These are phyloP conservation scores for Cyphellophora europaea DNA, from an alignment of 2,329 filamentous ascomycete species.

Conservation along the genomic window DNA sequence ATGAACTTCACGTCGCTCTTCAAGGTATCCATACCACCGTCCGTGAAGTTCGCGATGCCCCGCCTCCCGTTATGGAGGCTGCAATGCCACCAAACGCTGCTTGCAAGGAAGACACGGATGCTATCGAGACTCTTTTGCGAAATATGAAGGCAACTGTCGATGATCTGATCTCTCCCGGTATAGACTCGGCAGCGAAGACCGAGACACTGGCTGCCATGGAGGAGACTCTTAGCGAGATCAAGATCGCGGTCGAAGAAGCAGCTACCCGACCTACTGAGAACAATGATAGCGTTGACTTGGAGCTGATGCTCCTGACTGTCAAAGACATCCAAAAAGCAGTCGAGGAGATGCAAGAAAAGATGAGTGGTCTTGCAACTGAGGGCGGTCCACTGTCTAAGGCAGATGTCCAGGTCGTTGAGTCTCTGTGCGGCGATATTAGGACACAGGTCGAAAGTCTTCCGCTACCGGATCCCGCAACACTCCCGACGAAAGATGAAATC, in stretches of 20 bases:
- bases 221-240: slow-evolving; percentile 62
- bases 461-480: slow-evolving; percentile 57
- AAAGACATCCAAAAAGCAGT: slow-evolving; percentile 66
- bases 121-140: slow-evolving; percentile 79
- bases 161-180: slow-evolving; percentile 58
- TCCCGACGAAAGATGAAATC: slow-evolving; percentile 70
- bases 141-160: slow-evolving; percentile 86
- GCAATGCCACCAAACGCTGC: slow-evolving; percentile 42
- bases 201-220: slow-evolving; percentile 56
- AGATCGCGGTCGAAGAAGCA: slow-evolving; percentile 58
- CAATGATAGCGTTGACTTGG: slow-evolving; percentile 70
- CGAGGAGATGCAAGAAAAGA: slow-evolving; percentile 56
- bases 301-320: slow-evolving; percentile 65
- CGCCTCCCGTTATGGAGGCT: slow-evolving; percentile 24
- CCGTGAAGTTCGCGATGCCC: slow-evolving; percentile 33
- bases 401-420: slow-evolving; percentile 71
- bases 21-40: slow-evolving; percentile 50
- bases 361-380: slow-evolving; percentile 28
- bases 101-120: slow-evolving; percentile 75
- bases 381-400: slow-evolving; percentile 61
- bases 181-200: slow-evolving; percentile 58
- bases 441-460: slow-evolving; percentile 63
- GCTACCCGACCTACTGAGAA: slow-evolving; percentile 58
- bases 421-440: slow-evolving; percentile 79
- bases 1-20: slow-evolving; percentile 35